Base-by-base conservation (phyloP, 202 grass and related monocot genomes). In the Eragrostis tef region DNA sequence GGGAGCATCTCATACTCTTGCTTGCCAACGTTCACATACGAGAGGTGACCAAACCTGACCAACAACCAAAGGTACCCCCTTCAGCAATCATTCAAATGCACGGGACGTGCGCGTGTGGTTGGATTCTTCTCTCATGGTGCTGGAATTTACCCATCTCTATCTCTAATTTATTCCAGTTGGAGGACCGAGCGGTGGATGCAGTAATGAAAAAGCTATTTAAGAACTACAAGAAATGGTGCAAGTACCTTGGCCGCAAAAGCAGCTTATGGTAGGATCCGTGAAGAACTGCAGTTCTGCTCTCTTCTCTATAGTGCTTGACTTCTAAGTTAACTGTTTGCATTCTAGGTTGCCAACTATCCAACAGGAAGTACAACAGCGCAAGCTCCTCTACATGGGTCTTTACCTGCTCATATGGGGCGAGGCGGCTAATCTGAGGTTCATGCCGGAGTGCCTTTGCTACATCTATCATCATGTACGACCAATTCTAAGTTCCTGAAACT, bases 321-420 rank as follows among this genome's bases (percentile, higher is more conserved):
- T 27, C 69, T 15, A 42, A 44, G 57, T 42, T 77, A 57, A 70
- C 29, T 20, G 43, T 75, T 84, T 64, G 9, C 22, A 58, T 76
- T 80, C 74, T 83, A 98, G 95, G 95, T 64, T 98, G 70, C 95
- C 95, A 19, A 94, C 95, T 79, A 94, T 98, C 67, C 90, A 94
- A 79, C 95, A 98, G 53, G 92, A 98, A 87, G 90, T 98, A 64
- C 95, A 98, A 65, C 95, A 98, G 62, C 87, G 95, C 24, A 98
- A 98, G 82, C 90, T 98, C 79, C 86, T 98, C 25, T 98, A 98
- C 75, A 98, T 94, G 90, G 95, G 92, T 17, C 92, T 94, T 77
- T 98, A 98, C 86, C 86, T 98, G 81, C 95, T 98, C 64, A 98
- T 98, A 44, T 98, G 95, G 95, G 95, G 95, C 12, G 95, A 98